These are phyloP conservation scores for Xylaria curta DNA, from an alignment of 495 filamentous ascomycete species.

Conservation along the genomic window DNA sequence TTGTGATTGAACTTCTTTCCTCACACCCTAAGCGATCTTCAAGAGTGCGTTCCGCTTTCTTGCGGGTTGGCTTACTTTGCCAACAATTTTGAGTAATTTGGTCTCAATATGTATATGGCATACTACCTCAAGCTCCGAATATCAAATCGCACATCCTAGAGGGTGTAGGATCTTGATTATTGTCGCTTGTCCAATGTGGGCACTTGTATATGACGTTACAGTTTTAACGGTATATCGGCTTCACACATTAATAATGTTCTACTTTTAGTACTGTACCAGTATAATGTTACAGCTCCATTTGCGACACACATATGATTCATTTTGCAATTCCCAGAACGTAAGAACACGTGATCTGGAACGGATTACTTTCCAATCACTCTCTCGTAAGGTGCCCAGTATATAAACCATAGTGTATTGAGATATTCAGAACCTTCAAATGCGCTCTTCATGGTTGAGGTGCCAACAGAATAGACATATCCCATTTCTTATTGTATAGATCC, in stretches of 20 bases:
- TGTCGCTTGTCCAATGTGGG: not conserved
- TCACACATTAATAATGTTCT: too few relatives aligned
- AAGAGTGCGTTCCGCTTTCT: not conserved
- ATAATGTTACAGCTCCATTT: too few relatives aligned
- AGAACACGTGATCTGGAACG: not conserved
- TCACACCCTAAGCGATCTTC: not conserved
- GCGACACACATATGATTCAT: not conserved
- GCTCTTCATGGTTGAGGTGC: not conserved
- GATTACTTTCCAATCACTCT: not conserved
- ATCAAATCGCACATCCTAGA: too few relatives aligned
- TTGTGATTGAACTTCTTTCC: not conserved
- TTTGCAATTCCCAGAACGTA: not conserved
- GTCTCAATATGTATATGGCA: not conserved
- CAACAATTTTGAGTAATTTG: not conserved
- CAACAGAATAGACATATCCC: not conserved
- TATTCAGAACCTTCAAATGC: not conserved
- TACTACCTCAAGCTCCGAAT: not conserved
- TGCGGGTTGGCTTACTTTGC: not conserved
- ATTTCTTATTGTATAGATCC: too few relatives aligned
- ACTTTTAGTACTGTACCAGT: too few relatives aligned
- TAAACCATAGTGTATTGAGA: not conserved
- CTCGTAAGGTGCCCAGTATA: too few relatives aligned
- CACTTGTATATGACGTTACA: not conserved
- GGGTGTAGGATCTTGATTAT: not conserved
- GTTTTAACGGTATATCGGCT: too few relatives aligned